phyloP scores from a whole-genome alignment of 306 rosid genomes.

The Potentilla sterilis region DNA sequence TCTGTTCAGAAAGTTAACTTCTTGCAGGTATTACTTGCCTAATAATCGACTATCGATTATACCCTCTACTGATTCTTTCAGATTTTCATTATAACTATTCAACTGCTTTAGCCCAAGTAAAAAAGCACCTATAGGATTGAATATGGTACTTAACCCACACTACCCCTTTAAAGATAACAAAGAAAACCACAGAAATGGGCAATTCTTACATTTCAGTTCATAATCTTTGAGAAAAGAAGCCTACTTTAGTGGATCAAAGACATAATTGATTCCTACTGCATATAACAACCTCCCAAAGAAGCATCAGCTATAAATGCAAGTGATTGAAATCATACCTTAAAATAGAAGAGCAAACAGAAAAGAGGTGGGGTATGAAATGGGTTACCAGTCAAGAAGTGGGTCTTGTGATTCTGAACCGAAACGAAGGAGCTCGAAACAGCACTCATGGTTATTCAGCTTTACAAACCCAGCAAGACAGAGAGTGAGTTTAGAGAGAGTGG shows the following conservation, averaged over 20 bases:
- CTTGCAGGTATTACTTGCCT: not conserved
- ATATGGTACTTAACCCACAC: not conserved
- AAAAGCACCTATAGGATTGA: not conserved
- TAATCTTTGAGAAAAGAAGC: not conserved
- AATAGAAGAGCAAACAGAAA: not conserved
- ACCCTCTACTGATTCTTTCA: not conserved
- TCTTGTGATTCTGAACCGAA: slow-evolving; percentile 5
- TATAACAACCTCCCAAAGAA: not conserved
- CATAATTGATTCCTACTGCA: not conserved
- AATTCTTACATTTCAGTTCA: not conserved
- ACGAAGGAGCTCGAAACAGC: slow-evolving; percentile 21
- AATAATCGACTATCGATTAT: not conserved
- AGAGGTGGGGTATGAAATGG: not conserved
- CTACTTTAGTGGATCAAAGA: not conserved
- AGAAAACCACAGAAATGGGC: not conserved
- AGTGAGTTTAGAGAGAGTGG: not conserved
- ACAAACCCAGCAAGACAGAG: not conserved
- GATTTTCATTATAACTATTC: not conserved
- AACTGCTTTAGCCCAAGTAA: not conserved
- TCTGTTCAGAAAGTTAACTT: not conserved
- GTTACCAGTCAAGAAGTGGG: slow-evolving; percentile 20
- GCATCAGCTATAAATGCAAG: not conserved
- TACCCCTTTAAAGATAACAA: not conserved
- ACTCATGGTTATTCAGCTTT: slow-evolving; percentile 15
- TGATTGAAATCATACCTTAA: not conserved